Evolutionary conservation across 495 filamentous ascomycete genomes (phyloP), one percentile per base, ranked within the genome.

Genomic region (Trichodelitschia bisporula): DNA sequence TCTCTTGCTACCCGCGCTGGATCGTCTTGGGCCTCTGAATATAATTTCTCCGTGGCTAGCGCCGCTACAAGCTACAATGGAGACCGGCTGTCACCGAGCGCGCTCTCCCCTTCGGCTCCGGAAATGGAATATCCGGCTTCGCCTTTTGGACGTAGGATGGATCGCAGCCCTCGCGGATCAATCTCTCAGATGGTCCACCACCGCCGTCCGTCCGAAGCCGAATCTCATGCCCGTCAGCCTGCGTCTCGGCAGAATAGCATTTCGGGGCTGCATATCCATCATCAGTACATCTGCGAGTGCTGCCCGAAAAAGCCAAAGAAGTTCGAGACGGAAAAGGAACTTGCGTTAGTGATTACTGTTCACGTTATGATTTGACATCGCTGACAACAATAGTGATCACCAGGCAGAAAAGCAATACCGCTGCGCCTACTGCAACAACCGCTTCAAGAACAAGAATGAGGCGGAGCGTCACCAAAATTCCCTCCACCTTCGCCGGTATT

Each of bases 401-500:
- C 75, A 83, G 41, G 69, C 75, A 39, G 86, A 97, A 46, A 97
- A 95, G 48, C 89, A 97, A 49, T 95, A 95, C 50, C 69, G 69
- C 31, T 97, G 86, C 47, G 59, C 66, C 12, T 95, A 73, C 50
- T 97, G 86, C 48, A 69, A 71, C 25, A 95, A 95, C 48, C 66
- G 83, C 14, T 97, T 97, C 61, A 97, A 97, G 51, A 97, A 97
- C 56, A 97, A 97, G 51, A 97, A 97, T 38, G 86, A 97, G 55
- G 86, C 86, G 4, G 86, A 97, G 49, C 68, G 86, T 12, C 86
- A 97, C 47, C 86, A 93, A 45, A 97, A 95, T 38, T 92, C 80
- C 1, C 69, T 97, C 11, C 86, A 97, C 49, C 66, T 95, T 4
- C 69, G 86, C 25, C 72, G 72, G n/a, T 79, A 95, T 51, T 93